phyloP scores from a whole-genome alignment of 768 basidiomycete genomes.

The Phlebiopsis gigantea region DNA sequence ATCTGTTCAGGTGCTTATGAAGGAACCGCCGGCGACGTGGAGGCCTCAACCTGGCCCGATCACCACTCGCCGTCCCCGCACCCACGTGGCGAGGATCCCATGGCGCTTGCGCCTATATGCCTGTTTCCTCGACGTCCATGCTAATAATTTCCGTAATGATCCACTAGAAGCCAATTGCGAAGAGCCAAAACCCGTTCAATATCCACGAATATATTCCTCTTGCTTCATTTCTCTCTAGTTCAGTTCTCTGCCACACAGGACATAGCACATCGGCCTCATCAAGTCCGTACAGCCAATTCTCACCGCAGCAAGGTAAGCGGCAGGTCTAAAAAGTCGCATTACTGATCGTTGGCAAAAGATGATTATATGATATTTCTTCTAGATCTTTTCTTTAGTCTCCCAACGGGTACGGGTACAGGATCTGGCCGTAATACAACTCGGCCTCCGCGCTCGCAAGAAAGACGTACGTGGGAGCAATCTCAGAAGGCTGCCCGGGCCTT shows the following conservation, averaged over 20 bases:
- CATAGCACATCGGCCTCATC: too few species aligned
- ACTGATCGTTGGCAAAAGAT: neutral
- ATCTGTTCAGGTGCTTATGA: slow-evolving; percentile 3
- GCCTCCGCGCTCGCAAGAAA: slow-evolving; percentile 39
- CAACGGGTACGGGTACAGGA: slow-evolving; percentile 19
- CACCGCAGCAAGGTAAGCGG: neutral
- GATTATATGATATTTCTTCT: neutral
- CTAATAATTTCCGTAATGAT: too few species aligned
- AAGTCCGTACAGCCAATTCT: neutral
- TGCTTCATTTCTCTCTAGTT: neutral
- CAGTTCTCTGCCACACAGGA: too few species aligned
- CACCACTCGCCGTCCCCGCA: neutral
- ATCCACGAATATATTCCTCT: too few species aligned
- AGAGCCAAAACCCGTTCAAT: too few species aligned
- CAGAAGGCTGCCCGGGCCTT: slow-evolving; percentile 48
- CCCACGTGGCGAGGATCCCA: neutral
- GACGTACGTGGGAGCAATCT: slow-evolving; percentile 48
- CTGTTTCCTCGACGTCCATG: neutral
- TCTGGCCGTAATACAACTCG: slow-evolving; percentile 19
- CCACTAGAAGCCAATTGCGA: too few species aligned
- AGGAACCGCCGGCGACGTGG: slow-evolving; percentile 12
- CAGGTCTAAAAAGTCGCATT: neutral
- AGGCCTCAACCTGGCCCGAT: slow-evolving; percentile 3
- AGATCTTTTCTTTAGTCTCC: slow-evolving; percentile 9
- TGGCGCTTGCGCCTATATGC: neutral